These are phyloP conservation scores for Lasiodiplodia gonubiensis DNA, from an alignment of 2,329 filamentous ascomycete genomes.

Conservation along the genomic window DNA sequence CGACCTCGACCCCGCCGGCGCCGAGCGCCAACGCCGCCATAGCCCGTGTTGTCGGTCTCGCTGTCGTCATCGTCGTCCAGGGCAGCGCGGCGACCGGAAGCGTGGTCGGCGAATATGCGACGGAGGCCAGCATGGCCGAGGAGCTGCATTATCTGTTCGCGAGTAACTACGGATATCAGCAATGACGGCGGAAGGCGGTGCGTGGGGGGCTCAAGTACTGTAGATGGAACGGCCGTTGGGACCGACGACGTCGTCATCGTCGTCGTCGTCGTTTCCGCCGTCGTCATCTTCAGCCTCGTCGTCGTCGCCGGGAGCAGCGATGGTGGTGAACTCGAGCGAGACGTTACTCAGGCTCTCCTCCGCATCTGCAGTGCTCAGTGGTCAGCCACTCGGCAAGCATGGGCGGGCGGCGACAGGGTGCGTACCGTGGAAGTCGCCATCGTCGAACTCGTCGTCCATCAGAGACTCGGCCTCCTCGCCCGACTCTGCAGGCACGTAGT, in stretches of 20 bases:
- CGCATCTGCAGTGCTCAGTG: conserved; percentile 42
- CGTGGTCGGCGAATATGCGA: conserved; percentile 54
- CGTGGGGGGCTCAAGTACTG: conserved; percentile 30
- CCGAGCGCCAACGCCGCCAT: conserved; percentile 41
- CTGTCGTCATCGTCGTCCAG: conserved; percentile 48
- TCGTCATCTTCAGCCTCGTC: conserved; percentile 45
- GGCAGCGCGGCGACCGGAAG: conserved; percentile 33
- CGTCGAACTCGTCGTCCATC: conserved; percentile 47
- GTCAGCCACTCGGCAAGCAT: conserved; percentile 30
- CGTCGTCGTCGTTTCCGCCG: conserved; percentile 29
- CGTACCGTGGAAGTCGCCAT: conserved; percentile 45
- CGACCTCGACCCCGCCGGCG: conserved; percentile 55
- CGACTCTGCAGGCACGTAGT: conserved; percentile 50
- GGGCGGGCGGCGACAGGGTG: neutral
- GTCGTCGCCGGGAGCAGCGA: conserved; percentile 38
- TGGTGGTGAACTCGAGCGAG: conserved; percentile 43
- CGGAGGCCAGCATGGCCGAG: conserved; percentile 61
- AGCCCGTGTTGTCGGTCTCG: conserved; percentile 44
- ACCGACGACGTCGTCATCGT: conserved; percentile 44
- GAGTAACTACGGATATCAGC: conserved; percentile 46
- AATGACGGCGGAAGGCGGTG: conserved; percentile 21
- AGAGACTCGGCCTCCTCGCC: conserved; percentile 47
- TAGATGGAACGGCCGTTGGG: conserved; percentile 32
- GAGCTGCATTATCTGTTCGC: conserved; percentile 59
- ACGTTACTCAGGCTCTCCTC: conserved; percentile 51